Conservation (phyloP, 192 early-diverging fungal genomes). For the Gamsiella multidivaricata region DNA sequence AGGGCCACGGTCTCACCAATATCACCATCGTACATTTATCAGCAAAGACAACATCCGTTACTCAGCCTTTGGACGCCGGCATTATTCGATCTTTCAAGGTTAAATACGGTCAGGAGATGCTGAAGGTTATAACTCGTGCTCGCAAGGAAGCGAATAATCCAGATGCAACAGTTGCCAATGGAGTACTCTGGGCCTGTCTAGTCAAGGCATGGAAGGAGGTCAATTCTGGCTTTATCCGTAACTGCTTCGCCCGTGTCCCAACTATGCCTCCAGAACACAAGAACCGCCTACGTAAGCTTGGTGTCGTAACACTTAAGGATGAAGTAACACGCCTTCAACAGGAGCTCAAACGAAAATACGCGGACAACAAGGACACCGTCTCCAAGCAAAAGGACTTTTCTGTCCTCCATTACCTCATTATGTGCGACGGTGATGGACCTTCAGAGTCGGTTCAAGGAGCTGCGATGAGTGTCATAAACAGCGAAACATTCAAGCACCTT, state of each 20-base stretch:
- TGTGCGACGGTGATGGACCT: no score
- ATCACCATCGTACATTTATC: neutral
- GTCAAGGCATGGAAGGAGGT: neutral
- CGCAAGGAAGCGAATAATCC: neutral
- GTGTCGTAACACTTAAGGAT: neutral
- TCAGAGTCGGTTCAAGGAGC: neutral
- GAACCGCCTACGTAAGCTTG: neutral
- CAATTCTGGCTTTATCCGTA: neutral
- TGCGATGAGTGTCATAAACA: neutral
- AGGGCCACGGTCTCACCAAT: neutral
- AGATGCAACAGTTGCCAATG: neutral
- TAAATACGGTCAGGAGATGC: neutral
- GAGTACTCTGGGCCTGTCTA: neutral
- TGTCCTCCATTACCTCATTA: neutral
- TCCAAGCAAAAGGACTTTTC: neutral
- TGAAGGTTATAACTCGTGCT: neutral
- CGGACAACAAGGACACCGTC: neutral
- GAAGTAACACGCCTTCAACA: neutral
- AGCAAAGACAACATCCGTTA: neutral
- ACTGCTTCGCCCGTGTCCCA: slow-evolving; percentile 8
- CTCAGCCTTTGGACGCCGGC: slow-evolving; percentile 10
- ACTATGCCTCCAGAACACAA: neutral
- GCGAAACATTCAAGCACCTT: neutral
- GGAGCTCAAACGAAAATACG: neutral
- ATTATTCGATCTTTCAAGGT: slow-evolving; percentile 11